Base-by-base conservation (phyloP, 73 alveolate genomes). In the Tetrahymena borealis region DNA sequence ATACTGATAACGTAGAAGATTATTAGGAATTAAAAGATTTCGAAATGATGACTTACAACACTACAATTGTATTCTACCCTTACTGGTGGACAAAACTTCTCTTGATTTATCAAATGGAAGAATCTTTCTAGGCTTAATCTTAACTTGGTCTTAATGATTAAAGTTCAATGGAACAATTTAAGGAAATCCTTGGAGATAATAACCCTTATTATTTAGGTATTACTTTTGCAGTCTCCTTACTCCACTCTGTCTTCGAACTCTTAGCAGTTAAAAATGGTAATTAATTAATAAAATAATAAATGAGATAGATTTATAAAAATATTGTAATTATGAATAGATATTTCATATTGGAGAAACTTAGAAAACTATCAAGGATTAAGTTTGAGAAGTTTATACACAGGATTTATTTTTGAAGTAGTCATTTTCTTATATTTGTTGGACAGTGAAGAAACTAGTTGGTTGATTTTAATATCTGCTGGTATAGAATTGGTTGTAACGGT, bases 221-320 rank as follows among this genome's bases (percentile, higher is more conserved):
- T 78, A 98, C 99, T 39, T 43, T 97, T 78, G 94, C 96, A 42
- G 99, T 98, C 90, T 78, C 97, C 32, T 39, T 98, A 20, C 93
- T 97, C n/a, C 99, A 98, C 91, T 97, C 97, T 91, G 92, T 98
- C 78, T 97, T 97, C 91, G 99, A 98, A 96, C 91, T 97, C 91
- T 93, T 98, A 91, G 99, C 99, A 18, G 92, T 96, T 40, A 98
- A 97, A 95, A 95, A 96, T 42, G 96, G 93, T 78, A 93, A 38
- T 13, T 20, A 37, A 15, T 90, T 39, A 28, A n/a, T n/a, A n/a
- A n/a, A n/a, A n/a, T n/a, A n/a, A n/a, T n/a, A n/a, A n/a, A n/a
- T n/a, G n/a, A n/a, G n/a, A n/a, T n/a, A n/a, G n/a, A n/a, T n/a
- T n/a, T n/a, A n/a, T 60, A 60, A 60, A 60, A 24, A 5, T 6